These are phyloP conservation scores for Avicennia marina DNA, from an alignment of 257 asterid genomes.

Conservation along the genomic window DNA sequence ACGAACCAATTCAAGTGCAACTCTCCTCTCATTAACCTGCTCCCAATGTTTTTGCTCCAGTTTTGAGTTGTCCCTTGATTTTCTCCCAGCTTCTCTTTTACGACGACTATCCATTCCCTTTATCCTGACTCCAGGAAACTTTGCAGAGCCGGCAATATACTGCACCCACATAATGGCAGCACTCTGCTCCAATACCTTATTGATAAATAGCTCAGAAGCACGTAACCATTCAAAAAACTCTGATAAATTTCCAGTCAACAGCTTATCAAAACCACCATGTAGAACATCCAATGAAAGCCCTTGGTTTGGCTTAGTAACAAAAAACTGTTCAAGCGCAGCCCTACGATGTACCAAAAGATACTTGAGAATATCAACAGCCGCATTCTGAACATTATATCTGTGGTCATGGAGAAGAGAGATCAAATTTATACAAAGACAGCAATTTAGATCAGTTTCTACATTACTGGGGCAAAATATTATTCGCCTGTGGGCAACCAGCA, in stretches of 20 bases:
- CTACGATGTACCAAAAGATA: constrained; percentile 90
- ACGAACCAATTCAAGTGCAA: constrained; percentile 91
- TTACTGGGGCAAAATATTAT: constrained; percentile 93
- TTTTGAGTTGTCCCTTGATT: constrained; percentile 62
- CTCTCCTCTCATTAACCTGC: constrained; percentile 87
- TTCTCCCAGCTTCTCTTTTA: constrained; percentile 80
- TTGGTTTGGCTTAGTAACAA: constrained; percentile 86
- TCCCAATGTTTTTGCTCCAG: constrained; percentile 88
- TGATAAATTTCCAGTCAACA: constrained; percentile 67
- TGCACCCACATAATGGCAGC: constrained; percentile 98
- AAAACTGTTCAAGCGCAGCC: constrained; percentile 86
- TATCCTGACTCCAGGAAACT: constrained; percentile 93
- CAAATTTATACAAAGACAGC: constrained; percentile 86
- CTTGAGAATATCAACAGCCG: constrained; percentile 89
- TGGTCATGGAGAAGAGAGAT: constrained; percentile 76
- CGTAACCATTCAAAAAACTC: constrained; percentile 85
- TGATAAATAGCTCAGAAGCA: constrained; percentile 53
- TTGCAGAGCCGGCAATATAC: constrained; percentile 82
- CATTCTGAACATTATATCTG: constrained; percentile 63
- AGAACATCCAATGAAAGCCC: constrained; percentile 73
- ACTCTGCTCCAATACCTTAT: constrained; percentile 79
- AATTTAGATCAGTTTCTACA: constrained; percentile 83
- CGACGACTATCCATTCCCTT: constrained; percentile 95
- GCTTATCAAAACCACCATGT: constrained; percentile 94
- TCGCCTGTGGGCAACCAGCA: constrained; percentile 84